Base-by-base conservation (phyloP, 345 rosid species). In the Linum usitatissimum region DNA sequence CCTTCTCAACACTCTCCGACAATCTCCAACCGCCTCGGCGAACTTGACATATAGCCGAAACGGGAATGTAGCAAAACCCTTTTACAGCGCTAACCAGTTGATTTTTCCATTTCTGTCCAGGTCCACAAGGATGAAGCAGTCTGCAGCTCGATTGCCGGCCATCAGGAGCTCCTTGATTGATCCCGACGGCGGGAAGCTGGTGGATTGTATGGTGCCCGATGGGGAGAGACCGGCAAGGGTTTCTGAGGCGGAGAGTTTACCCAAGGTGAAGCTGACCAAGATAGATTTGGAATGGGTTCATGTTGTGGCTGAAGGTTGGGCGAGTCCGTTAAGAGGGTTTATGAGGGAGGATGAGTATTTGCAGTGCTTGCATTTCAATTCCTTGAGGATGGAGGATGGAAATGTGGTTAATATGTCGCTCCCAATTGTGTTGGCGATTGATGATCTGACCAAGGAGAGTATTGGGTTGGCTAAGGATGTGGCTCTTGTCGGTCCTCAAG, bases 231-330 rank as follows among this genome's bases (percentile, higher is more conserved):
- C 8, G 7, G n/a, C 59, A 39, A 90, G 76, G 77, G 75, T 75
- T 20, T 34, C 21, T 13, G 95, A 90, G 67, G 83, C 95, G 1
- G 87, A 78, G 55, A 53, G 82, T 55, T 69, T 90, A 85, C 88
- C 90, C 20, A 81, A 67, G 75, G 95, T 82, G 70, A 68, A 61
- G 70, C 75, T 93, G 62, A 81, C 84, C 8, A 76, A 75, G 79
- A 82, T 87, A 23, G 99, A 93, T 70, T 59, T 86, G 31, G 97
- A 94, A 80, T 94, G 99, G 99, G 89, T 84, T 17, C 99, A 90
- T 23, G 97, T 93, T 77, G 77, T 87, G 13, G 76, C 90, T 56
- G 96, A 93, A 65, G 99, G 99, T 0, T 93, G 97, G 97, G 94
- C 99, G 49, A 93, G 92, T 73, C 99, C 97, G 20, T 67, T 93